These are phyloP conservation scores for Serendipita sp. DNA, from an alignment of 768 basidiomycete species.

Conservation along the genomic window DNA sequence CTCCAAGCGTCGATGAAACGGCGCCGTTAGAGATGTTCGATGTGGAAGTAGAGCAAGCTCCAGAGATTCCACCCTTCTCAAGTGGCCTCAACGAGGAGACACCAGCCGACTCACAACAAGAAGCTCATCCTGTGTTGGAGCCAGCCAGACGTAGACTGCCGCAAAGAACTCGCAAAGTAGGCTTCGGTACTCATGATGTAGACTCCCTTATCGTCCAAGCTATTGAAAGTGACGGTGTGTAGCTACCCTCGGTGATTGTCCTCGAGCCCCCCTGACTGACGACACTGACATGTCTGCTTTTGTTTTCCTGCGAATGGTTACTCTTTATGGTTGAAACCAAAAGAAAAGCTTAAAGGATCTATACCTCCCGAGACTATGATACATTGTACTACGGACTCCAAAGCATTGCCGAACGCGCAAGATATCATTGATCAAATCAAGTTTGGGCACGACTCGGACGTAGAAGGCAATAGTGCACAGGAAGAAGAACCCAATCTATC, in stretches of 20 bases:
- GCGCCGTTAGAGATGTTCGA: no score
- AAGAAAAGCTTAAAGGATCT: background rate
- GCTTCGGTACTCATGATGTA: background rate
- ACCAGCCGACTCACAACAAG: background rate
- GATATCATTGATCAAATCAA: background rate
- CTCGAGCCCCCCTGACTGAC: background rate
- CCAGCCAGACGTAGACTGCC: background rate
- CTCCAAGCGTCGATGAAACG: no score
- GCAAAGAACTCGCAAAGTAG: background rate
- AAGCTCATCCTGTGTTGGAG: background rate
- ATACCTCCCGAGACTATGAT: background rate
- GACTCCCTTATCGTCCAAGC: background rate
- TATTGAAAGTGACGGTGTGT: background rate
- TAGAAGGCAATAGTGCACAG: background rate
- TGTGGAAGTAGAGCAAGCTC: no score
- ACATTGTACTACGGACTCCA: background rate
- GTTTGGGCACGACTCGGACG: background rate
- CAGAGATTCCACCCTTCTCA: no score
- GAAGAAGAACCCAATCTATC: background rate
- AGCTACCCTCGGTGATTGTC: background rate
- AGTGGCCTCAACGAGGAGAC: background rate
- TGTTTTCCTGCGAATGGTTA: background rate
- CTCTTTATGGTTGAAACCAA: background rate
- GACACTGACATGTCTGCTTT: background rate
- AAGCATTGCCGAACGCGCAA: background rate